phyloP scores from a whole-genome alignment of 257 asterid genomes.

The Salvia miltiorrhiza region DNA sequence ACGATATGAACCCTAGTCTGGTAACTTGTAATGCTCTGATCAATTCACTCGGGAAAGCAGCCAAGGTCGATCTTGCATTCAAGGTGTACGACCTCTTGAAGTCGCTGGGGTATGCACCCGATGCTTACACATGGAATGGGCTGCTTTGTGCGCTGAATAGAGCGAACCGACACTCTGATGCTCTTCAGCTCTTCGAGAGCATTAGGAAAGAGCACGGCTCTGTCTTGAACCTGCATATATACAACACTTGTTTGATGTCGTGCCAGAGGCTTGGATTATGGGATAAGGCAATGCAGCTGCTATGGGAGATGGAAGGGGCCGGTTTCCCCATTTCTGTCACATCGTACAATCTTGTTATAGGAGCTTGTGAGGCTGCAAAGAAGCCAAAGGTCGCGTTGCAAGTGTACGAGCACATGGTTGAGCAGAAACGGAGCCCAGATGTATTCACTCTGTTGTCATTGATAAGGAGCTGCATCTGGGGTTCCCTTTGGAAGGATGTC shows the following conservation, averaged over 20 bases:
- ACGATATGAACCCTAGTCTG: conserved; percentile 57
- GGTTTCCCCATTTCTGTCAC: conserved; percentile 49
- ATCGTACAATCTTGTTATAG: conserved; percentile 82
- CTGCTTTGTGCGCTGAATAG: conserved; percentile 72
- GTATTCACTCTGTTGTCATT: conserved; percentile 66
- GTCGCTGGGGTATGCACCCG: conserved; percentile 64
- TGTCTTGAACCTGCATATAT: conserved; percentile 51
- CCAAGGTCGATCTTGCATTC: conserved; percentile 55
- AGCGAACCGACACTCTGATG: conserved; percentile 56
- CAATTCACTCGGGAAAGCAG: conserved; percentile 72
- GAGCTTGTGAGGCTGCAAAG: conserved; percentile 85
- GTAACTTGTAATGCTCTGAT: conserved; percentile 70
- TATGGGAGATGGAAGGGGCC: conserved; percentile 79
- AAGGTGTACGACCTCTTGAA: conserved; percentile 52
- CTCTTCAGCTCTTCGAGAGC: conserved; percentile 58
- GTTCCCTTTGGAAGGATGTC: conserved; percentile 71
- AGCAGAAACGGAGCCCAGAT: conserved; percentile 52
- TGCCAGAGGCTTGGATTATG: conserved; percentile 79
- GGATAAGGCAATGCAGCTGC: conserved; percentile 69
- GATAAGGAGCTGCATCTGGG: conserved; percentile 80
- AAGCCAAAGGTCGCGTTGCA: conserved; percentile 74
- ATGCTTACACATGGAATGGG: conserved; percentile 87
- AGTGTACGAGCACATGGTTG: conserved; percentile 69
- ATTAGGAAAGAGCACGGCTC: conserved; percentile 39
- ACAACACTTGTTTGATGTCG: conserved; percentile 67